Conservation (phyloP, 2,329 filamentous ascomycete genomes). For the Cyclaneusma minus region DNA sequence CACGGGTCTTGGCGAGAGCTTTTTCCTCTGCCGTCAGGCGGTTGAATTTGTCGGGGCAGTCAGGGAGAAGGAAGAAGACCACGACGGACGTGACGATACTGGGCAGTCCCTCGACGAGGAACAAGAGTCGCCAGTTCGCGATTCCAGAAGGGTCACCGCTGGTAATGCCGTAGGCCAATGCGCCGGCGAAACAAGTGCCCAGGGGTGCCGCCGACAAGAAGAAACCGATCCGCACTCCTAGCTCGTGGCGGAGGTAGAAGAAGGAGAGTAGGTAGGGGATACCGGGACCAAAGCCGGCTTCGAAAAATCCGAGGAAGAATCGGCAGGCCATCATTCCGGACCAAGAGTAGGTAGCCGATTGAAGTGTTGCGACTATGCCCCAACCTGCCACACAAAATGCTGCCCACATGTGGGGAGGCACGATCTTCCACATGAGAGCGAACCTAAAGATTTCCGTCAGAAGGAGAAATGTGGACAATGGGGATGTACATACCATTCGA, state of each 20-base stretch:
- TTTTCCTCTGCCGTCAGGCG: conserved; percentile 29
- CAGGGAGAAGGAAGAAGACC: conserved; percentile 37
- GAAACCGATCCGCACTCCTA: conserved; percentile 55
- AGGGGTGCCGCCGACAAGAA: conserved; percentile 51
- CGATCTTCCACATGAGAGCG: conserved; percentile 22
- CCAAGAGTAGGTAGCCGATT: conserved; percentile 20
- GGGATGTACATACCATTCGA: conserved; percentile 22
- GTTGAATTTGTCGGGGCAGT: conserved; percentile 33
- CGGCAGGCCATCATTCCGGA: conserved; percentile 22
- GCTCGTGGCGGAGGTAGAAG: conserved; percentile 36
- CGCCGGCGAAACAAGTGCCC: conserved; percentile 54
- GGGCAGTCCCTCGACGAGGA: conserved; percentile 50
- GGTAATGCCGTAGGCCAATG: conserved; percentile 53
- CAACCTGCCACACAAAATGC: conserved; percentile 3
- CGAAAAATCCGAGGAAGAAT: conserved; percentile 26
- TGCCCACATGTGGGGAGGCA: conserved; percentile 22
- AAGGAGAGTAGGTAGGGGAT: conserved; percentile 28
- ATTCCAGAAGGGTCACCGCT: conserved; percentile 37
- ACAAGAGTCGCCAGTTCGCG: conserved; percentile 48
- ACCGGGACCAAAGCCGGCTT: conserved; percentile 26
- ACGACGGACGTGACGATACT: conserved; percentile 36
- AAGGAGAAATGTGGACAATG: too few species aligned
- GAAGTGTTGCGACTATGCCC: conserved; percentile 15
- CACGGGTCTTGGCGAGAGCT: conserved; percentile 35
- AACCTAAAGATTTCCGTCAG: too few species aligned